Base-by-base conservation (phyloP, 352 stramenopile species). In the Aphanomyces invadans region DNA sequence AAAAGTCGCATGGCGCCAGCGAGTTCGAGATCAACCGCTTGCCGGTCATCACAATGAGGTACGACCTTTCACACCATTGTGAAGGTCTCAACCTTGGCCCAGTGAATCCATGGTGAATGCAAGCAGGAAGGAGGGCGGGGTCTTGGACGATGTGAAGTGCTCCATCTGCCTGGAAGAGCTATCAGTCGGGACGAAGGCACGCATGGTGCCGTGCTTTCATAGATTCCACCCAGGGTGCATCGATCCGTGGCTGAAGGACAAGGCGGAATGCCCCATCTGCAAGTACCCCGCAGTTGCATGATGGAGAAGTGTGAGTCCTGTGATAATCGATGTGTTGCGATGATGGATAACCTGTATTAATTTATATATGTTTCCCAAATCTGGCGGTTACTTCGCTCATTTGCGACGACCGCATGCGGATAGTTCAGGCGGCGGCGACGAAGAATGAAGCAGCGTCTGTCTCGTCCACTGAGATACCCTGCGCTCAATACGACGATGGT, bases 201-300 rank as follows among this genome's bases (percentile, higher is more conserved):
- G 83, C 1, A 80, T 93, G 71, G 75, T 90, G 69, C 79, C 72
- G 25, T 92, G 85, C 59, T 92, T 94, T 71, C 83, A 90, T 51
- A 81, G 78, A 61, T 94, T 92, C 63, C 83, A 92, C 44, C 78
- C 77, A 0, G 39, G 65, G 11, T 90, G 83, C 73, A 90, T 93
- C 69, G 85, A 92, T 33, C 74, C 73, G 33, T 93, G 85, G 82
- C 83, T 93, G 7, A 73, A 77, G 33, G 71, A 75, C 44, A 89
- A 90, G 62, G 80, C 78, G 10, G 71, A 75, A 42, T 93, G 85
- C 68, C 83, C 85, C 2, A 79, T 90, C 59, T 93, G 85, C 76
- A 90, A 93, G 67, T 87, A 86, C 62, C 75, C 84, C 2, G 78
- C 80, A 48, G 75, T 90, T 49, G 76, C 71, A 15, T 87, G 61